Base-by-base conservation (phyloP, 139 green algal genomes). In the Haematococcus sp. region DNA sequence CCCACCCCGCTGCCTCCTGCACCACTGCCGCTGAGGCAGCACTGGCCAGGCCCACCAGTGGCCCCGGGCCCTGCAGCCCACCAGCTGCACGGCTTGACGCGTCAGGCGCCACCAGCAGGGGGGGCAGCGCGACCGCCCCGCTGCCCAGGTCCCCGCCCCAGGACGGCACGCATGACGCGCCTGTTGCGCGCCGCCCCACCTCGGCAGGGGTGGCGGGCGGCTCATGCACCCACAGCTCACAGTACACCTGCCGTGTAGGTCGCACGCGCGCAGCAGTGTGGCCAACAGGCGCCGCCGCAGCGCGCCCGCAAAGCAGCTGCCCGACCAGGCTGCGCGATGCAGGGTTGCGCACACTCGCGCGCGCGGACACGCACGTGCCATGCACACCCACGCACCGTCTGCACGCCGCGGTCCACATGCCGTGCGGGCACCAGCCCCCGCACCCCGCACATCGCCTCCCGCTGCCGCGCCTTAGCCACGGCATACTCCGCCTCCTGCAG, bases 111-210 rank as follows among this genome's bases (percentile, higher is more conserved):
- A 22, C 23, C n/a, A 65, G 30, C n/a, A 65, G 28, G n/a, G 58
- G 58, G 27, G 66, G 40, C 25, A 44, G 23, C 2, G 66, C 44
- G 4, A 73, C 66, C 34, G 66, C 34, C 13, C 66, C 66, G 25
- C 66, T 73, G 66, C 66, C 66, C 46, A 73, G 11, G 25, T 73
- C 66, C 4, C n/a, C 66, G 33, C 66, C 66, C 66, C 66, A 73
- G n/a, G 35, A 25, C 9, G 66, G 66, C 19, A 73, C 66, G 3
- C n/a, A 33, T 17, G 40, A 33, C 40, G 46, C n/a, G 3, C n/a
- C 15, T 7, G 66, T 35, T 23, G 44, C 33, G 13, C 66, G 66
- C 2, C 66, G 23, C 19, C 66, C 44, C 20, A 17, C 66, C 25
- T 73, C 66, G 3, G 40, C 66, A 60, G 27, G 23, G 20, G 35